phyloP scores from a whole-genome alignment of 179 eudicot species.

The Spergularia azorica region DNA sequence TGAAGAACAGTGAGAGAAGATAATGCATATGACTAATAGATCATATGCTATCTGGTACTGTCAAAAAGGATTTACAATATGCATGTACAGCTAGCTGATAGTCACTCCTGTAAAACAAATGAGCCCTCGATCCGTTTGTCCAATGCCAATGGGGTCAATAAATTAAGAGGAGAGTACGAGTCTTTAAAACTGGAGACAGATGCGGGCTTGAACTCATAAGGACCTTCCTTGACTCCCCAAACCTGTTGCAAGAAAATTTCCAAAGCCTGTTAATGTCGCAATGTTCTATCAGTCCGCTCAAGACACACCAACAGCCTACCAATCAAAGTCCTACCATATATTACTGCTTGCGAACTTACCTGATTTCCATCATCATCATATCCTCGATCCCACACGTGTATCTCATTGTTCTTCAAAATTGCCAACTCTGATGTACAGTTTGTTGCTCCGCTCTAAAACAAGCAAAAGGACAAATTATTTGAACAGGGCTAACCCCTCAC shows the following conservation, averaged over 20 bases:
- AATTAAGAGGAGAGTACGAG: conserved; percentile 59
- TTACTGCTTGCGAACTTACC: conserved; percentile 35
- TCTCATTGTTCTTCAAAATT: conserved; percentile 85
- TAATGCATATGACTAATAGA: background rate
- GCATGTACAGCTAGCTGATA: conserved; percentile 18
- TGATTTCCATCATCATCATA: conserved; percentile 85
- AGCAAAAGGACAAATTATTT: background rate
- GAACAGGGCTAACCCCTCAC: background rate
- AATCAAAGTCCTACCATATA: background rate
- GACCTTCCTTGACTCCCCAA: conserved; percentile 97
- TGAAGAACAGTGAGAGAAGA: background rate
- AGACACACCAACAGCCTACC: background rate
- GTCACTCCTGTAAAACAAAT: conserved; percentile 77
- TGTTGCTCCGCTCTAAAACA: conserved; percentile 78
- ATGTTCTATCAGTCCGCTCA: background rate
- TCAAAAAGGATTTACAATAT: conserved; percentile 18
- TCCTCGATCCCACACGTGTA: conserved; percentile 86
- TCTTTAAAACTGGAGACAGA: conserved; percentile 69
- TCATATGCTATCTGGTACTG: background rate
- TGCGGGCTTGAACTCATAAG: conserved; percentile 94
- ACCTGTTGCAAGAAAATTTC: conserved; percentile 50
- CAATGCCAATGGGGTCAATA: conserved; percentile 52
- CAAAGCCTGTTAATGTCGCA: background rate
- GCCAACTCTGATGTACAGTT: conserved; percentile 82
- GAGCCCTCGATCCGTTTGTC: conserved; percentile 89